Base-by-base conservation (phyloP, 306 rosid genomes). In the Castanopsis chinensis region DNA sequence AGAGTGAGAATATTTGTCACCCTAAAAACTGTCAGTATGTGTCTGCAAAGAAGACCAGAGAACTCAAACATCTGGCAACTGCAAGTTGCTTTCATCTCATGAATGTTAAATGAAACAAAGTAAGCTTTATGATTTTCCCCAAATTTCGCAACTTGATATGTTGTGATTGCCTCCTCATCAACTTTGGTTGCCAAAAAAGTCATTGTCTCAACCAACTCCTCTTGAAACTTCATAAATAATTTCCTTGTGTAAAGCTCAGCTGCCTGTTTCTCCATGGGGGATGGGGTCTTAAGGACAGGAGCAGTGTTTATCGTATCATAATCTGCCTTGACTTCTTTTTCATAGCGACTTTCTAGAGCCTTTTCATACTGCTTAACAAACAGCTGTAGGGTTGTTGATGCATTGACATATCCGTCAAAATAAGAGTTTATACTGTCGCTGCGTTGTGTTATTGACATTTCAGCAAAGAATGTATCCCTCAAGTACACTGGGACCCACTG, bases 381-480 rank as follows among this genome's bases (percentile, higher is more conserved):
- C 56, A 79, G 71, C 55, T 76, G 84, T 5, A 84, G 69, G 11
- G 81, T 71, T 72, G 84, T 84, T 55, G 87, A 84, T 65, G 84
- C 84, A 72, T 80, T 84, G 72, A 84, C 37, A 84, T 79, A 84
- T 57, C 87, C 87, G 64, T 80, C 87, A 71, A 84, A 84, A 73
- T 84, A 84, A n/a, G 81, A 84, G 59, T 84, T 84, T 78, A 80
- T 80, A 83, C 67, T 84, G 21, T 84, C 79, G 21, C 84, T 83
- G 23, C 75, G 52, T 49, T 83, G 84, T 45, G 87, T 79, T 71
- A 79, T 76, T 3, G 83, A 76, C 84, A 83, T 79, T 79, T 83
- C 84, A 35, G 81, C 84, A 79, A 76, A 83, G 63, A 83, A 83
- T 30, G 81, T 55, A 25, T 76, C 79, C 60, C 83, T 83, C 81